Evolutionary conservation across 352 stramenopile genomes (phyloP).

Genomic region (Globisporangium sylvaticum): DNA sequence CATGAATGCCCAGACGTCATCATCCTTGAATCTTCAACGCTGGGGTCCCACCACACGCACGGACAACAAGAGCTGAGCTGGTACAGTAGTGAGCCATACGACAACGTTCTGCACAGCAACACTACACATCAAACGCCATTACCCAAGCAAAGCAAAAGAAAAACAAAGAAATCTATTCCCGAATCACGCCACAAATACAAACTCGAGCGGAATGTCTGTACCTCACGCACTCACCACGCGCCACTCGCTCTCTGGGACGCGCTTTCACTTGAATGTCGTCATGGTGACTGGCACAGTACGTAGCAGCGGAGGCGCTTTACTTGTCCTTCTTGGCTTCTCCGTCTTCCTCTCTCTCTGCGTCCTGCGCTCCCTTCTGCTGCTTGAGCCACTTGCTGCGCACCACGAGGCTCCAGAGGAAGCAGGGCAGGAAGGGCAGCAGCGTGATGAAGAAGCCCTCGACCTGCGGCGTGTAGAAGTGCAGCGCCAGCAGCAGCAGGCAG

Average conservation of each 20-base stretch:
- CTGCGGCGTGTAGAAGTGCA: conserved; percentile 59
- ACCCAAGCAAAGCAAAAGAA: neutral
- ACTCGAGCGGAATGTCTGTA: neutral
- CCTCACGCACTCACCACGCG: neutral
- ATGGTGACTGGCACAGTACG: neutral
- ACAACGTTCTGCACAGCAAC: neutral
- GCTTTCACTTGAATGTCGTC: neutral
- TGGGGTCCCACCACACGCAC: neutral
- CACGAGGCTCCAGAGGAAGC: conserved; percentile 80
- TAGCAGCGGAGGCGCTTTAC: neutral
- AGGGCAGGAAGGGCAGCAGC: conserved; percentile 74
- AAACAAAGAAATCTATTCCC: conserved; percentile 9
- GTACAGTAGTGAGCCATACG: neutral
- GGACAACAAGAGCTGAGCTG: neutral
- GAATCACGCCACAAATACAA: conserved; percentile 1
- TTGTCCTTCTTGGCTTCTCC: conserved; percentile 19
- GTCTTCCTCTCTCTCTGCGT: conserved; percentile 15
- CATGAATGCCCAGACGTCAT: neutral
- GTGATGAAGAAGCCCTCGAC: conserved; percentile 87
- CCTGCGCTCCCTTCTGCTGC: conserved; percentile 23
- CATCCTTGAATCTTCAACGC: neutral
- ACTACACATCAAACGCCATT: neutral
- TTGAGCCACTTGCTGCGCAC: conserved; percentile 73
- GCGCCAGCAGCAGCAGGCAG: conserved; percentile 46
- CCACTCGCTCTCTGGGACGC: neutral